A percentile compares a stretch with the other conserved stretches of the same genome.
phyloP scores from a whole-genome alignment of 257 asterid species.

The Capsicum baccatum region DNA sequence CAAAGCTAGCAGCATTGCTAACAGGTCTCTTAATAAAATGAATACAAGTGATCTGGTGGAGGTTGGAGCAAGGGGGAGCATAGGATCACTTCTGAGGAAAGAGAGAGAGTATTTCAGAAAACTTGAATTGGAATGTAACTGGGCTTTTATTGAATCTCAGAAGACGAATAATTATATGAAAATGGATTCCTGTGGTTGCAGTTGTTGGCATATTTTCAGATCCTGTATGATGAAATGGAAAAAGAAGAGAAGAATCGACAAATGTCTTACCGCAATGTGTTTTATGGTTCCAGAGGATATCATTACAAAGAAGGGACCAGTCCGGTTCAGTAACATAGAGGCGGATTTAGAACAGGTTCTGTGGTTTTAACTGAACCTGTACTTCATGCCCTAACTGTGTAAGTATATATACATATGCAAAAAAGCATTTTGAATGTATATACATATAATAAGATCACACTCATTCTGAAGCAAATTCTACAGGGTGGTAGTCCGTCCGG shows the following conservation, averaged over 20 bases:
- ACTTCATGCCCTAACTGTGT: neutral
- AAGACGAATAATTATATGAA: slow-evolving; percentile 38
- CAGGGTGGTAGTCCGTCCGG: no score
- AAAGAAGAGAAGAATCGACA: slow-evolving; percentile 56
- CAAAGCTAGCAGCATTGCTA: slow-evolving; percentile 6
- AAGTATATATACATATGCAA: neutral
- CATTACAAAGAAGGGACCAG: slow-evolving; percentile 37
- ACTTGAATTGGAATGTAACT: slow-evolving; percentile 46
- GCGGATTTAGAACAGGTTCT: slow-evolving; percentile 42
- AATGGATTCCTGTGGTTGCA: slow-evolving; percentile 36
- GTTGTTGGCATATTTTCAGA: slow-evolving; percentile 56
- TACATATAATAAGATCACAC: neutral
- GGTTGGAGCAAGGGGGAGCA: slow-evolving; percentile 78
- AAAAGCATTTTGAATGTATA: neutral
- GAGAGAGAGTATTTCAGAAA: slow-evolving; percentile 77
- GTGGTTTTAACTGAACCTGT: neutral
- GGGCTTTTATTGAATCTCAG: slow-evolving; percentile 40
- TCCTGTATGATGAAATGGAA: slow-evolving; percentile 52
- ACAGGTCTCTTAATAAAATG: slow-evolving; percentile 40
- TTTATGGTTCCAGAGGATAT: neutral
- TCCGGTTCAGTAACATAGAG: slow-evolving; percentile 56
- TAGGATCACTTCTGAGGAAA: slow-evolving; percentile 79
- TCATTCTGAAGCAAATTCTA: neutral
- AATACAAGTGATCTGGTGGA: slow-evolving; percentile 41
- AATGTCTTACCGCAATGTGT: slow-evolving; percentile 48